These are phyloP conservation scores for Vitis hybrid DNA, from an alignment of 177 flowering plant genomes.

Conservation along the genomic window DNA sequence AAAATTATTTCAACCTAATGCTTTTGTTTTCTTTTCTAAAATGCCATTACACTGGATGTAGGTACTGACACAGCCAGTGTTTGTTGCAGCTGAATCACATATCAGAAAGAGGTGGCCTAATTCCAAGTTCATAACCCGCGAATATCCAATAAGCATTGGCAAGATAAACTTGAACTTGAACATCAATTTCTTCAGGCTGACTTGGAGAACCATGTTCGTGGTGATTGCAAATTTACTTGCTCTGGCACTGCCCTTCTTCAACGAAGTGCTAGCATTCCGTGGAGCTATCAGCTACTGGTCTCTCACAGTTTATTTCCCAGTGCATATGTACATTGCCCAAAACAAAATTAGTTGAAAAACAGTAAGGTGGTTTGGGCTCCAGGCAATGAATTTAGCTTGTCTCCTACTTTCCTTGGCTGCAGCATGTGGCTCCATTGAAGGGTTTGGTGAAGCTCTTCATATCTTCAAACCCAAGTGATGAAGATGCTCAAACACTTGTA, in stretches of 20 bases:
- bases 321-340: constrained; percentile 44
- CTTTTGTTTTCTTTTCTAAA: too few species aligned
- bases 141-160: constrained; percentile 22
- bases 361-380: constrained; percentile 25
- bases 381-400: constrained; percentile 31
- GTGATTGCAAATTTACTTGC: constrained; percentile 30
- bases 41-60: constrained; percentile 5
- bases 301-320: constrained; percentile 46
- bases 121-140: constrained; percentile 30
- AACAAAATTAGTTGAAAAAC: constrained; percentile 19
- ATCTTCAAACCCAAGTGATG: constrained; percentile 27
- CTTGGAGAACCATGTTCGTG: constrained; percentile 46
- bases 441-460: constrained; percentile 23
- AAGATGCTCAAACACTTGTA: neutral
- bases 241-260: constrained; percentile 60
- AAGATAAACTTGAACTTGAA: constrained; percentile 8
- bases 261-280: constrained; percentile 39
- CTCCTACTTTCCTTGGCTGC: constrained; percentile 36
- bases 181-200: constrained; percentile 33
- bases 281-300: constrained; percentile 58
- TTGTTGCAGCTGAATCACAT: constrained; percentile 33
- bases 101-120: constrained; percentile 27
- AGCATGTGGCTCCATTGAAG: constrained; percentile 40
- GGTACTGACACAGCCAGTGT: constrained; percentile 52
- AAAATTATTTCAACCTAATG: too few species aligned